A percentile compares a stretch with the other conserved stretches of the same genome.
These are phyloP conservation scores for Colletotrichum lindemuthianum DNA, from an alignment of 2,329 filamentous ascomycete species.

Conservation along the genomic window DNA sequence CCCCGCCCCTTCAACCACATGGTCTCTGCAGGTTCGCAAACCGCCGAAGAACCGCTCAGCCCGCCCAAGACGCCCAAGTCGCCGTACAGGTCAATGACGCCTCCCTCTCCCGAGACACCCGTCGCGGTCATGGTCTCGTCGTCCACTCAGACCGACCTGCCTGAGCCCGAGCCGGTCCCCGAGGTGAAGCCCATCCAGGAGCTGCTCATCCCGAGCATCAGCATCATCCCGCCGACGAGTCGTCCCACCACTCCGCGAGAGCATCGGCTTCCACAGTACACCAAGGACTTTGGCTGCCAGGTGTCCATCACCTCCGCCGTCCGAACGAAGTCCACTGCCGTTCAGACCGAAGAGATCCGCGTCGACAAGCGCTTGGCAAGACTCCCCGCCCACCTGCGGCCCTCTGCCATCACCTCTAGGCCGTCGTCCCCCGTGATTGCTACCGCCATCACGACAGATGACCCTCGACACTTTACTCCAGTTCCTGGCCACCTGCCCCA, in stretches of 20 bases:
- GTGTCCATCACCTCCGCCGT: conserved; percentile 66
- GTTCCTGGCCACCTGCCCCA: conserved; percentile 65
- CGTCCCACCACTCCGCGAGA: conserved; percentile 82
- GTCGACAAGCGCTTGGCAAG: conserved; percentile 81
- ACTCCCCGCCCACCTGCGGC: conserved; percentile 81
- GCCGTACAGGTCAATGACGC: conserved; percentile 52
- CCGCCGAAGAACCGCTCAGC: conserved; percentile 69
- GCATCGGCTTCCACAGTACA: conserved; percentile 80
- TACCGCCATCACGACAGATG: conserved; percentile 46
- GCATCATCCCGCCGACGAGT: conserved; percentile 88
- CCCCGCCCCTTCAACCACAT: conserved; percentile 58
- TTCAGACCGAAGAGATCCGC: conserved; percentile 93
- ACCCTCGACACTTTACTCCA: conserved; percentile 57
- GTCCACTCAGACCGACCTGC: conserved; percentile 69
- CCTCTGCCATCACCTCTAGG: conserved; percentile 75
- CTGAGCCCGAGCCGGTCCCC: conserved; percentile 35
- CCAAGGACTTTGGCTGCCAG: conserved; percentile 86
- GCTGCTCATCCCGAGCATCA: conserved; percentile 82
- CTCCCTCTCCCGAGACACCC: conserved; percentile 50
- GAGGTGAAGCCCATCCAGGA: conserved; percentile 40
- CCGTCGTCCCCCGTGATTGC: conserved; percentile 63
- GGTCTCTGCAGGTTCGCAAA: conserved; percentile 74
- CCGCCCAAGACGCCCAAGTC: conserved; percentile 73
- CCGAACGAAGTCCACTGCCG: conserved; percentile 61
- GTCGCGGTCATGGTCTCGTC: conserved; percentile 58